Evolutionary conservation across 2,329 filamentous ascomycete species (phyloP), one percentile per base, ranked within the genome.

Genomic region (Penicillium psychrosexuale): DNA sequence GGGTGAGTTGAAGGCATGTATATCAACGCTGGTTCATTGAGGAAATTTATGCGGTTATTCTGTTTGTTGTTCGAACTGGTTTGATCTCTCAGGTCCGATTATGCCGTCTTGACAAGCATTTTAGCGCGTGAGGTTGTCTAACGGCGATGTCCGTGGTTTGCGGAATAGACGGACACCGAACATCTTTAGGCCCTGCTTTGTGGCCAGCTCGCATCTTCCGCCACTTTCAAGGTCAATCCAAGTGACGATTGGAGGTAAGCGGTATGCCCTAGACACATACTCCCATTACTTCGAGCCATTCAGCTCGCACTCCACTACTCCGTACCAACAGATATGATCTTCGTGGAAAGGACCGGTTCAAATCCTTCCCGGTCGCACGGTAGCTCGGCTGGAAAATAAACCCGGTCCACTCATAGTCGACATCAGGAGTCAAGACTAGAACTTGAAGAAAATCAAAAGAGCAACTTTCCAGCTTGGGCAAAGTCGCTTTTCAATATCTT

Each of bases 301-400:
- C 5, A 19, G 13, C n/a, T 13, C 8, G 6, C 2, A 15, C 7
- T 12, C 3, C 30, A 43, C 40, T 19, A 19, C 19, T 19, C 19
- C 19, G 19, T 30, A 19, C 7, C 6, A 19, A n/a, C n/a, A 15
- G 6, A 13, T 8, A 19, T 30, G 6, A 7, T 31, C 8, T n/a
- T 42, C 4, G 6, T 15, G 17, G 3, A 24, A 34, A 34, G 19
- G 40, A 56, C 17, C 50, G 52, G 47, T 58, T 59, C 19, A 47
- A 11, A 27, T 61, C 19, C 31, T 55, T 53, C 39, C 55, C 44
- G 28, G 53, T 59, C 55, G 51, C 45, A 19, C 51, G 34, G 15
- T 11, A 53, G 27, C n/a, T 43, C 38, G 12, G 11, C 33, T 40
- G n/a, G 30, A 47, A 33, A 52, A 44, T 3, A 24, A 33, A 11